Percentiles rank a stretch among this genome's conserved stretches.
Evolutionary conservation across 805 yeast genomes (phyloP).

Genomic region (Candida broadrunensis): DNA sequence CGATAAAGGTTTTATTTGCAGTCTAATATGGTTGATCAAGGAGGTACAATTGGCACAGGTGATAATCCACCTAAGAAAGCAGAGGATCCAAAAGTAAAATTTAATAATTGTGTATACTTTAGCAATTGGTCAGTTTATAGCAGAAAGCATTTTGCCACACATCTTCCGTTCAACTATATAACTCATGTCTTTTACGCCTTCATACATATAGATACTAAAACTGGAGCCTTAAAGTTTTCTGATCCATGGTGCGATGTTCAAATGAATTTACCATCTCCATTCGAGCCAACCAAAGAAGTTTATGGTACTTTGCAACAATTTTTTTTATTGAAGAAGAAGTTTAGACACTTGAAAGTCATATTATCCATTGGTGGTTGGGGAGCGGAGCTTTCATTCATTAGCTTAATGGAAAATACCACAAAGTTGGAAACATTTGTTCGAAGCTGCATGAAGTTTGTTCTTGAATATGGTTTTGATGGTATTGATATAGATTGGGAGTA

Average conservation of each 20-base stretch:
- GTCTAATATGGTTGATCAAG: no score
- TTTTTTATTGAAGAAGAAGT: conserved; percentile 39
- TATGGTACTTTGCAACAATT: conserved; percentile 53
- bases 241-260: conserved; percentile 69
- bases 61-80: no score
- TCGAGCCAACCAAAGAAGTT: conserved; percentile 8
- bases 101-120: conserved; percentile 43
- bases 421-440: conserved; percentile 45
- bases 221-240: conserved; percentile 53
- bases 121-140: conserved; percentile 46
- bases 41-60: no score
- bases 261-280: conserved; percentile 26
- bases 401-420: conserved; percentile 16
- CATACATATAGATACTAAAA: conserved; percentile 49
- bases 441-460: conserved; percentile 46
- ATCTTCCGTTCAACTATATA: conserved; percentile 54
- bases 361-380: conserved; percentile 88
- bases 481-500: conserved; percentile 95
- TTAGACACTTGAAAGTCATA: conserved; percentile 48
- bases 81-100: no score
- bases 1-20: no score
- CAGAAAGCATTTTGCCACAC: conserved; percentile 50
- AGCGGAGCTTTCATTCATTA: conserved; percentile 39
- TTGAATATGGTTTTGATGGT: conserved; percentile 75
- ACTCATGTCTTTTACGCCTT: conserved; percentile 82